Evolutionary conservation across 2,329 filamentous ascomycete genomes (phyloP).

Genomic region (Fusarium azukiicola): DNA sequence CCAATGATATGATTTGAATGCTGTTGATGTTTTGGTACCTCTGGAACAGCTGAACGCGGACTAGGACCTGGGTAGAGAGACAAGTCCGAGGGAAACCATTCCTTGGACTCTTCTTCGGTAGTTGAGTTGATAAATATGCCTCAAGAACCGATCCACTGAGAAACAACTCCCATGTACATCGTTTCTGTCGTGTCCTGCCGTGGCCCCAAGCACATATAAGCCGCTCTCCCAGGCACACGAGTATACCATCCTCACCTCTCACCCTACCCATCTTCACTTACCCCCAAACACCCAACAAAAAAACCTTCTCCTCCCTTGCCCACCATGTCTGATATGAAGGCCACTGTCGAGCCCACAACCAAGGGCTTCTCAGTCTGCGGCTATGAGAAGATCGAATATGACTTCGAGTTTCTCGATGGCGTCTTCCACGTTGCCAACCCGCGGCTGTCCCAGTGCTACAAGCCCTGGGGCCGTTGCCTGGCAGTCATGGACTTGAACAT

Average conservation of each 20-base stretch:
- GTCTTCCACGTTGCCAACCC: conserved; percentile 81
- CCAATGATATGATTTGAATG: conserved; percentile 21
- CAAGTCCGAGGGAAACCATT: conserved; percentile 32
- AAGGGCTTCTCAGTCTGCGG: conserved; percentile 86
- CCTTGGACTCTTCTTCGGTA: conserved; percentile 30
- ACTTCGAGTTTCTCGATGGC: conserved; percentile 86
- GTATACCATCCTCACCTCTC: conserved; percentile 23
- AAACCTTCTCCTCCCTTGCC: conserved; percentile 10
- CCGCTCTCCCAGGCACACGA: conserved; percentile 27
- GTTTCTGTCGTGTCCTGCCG: neutral
- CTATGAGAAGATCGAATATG: conserved; percentile 89
- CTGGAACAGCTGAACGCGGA: neutral
- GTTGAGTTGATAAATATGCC: conserved; percentile 23
- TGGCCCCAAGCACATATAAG: conserved; percentile 37
- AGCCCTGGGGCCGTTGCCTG: conserved; percentile 82
- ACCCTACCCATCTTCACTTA: conserved; percentile 29
- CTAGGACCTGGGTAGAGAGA: conserved; percentile 3
- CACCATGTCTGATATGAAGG: conserved; percentile 85
- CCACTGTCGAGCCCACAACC: conserved; percentile 81
- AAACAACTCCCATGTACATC: conserved; percentile 1
- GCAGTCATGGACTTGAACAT: conserved; percentile 87
- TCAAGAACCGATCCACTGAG: conserved; percentile 4
- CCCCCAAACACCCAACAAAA: conserved; percentile 9
- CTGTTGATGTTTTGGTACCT: conserved; percentile 30
- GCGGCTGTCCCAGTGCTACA: conserved; percentile 83